Base-by-base conservation (phyloP, 441 rosid genomes). In the Adansonia gregorii region DNA sequence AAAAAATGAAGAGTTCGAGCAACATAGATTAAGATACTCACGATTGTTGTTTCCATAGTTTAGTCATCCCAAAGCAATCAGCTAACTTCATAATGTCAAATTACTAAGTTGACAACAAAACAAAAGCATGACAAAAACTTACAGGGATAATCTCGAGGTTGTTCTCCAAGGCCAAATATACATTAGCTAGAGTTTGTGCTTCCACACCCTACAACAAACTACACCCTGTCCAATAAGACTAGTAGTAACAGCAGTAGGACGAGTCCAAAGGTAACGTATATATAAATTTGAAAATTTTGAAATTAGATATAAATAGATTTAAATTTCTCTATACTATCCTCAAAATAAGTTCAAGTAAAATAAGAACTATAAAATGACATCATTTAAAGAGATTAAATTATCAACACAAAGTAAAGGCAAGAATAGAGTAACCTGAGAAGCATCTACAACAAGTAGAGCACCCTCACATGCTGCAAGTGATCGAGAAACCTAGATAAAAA, bases 381-480 rank as follows among this genome's bases (percentile, higher is more conserved):
- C 12, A 64, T 76, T 75, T 31, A 64, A 64, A 48, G 72, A 64
- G 43, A 14, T 39, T 24, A 69, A 22, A 68, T 31, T 19, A 17
- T 64, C 65, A 72, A 56, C 27, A 24, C 51, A 75, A 27, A 64
- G 60, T 63, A 48, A 20, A 10, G 39, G 14, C 48, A 69, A 68
- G 41, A n/a, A 73, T 83, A 49, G 58, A 61, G 68, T 78, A 73
- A 95, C 98, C 97, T 93, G 99, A 51, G 99, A 94, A 80, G 99
- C 97, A 88, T 95, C 99, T 78, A 95, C 98, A 77, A 95, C 97
- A 78, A 95, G 94, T 74, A 95, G 97, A 79, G 99, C 99, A 83
- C 99, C 99, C 89, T 95, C 99, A 66, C 99, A 95, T 43, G 98
- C 99, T 77, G 99, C 99, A 85, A 95, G 98, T 69, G 99, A 95